Conservation (phyloP, 1,139 yeast genomes). For the Diutina pseudorugosa region DNA sequence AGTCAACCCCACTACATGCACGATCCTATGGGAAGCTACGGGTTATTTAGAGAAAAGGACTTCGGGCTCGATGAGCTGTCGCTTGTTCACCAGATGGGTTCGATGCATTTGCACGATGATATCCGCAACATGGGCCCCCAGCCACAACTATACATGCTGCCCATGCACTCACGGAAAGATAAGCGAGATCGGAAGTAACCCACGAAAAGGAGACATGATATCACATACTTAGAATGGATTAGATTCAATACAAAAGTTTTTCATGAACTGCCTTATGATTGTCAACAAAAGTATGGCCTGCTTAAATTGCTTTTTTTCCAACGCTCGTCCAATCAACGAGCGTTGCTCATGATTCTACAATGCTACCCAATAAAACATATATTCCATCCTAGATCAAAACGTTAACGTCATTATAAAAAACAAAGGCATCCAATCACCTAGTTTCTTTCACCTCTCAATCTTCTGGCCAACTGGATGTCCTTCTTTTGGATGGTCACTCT, state of each 20-base stretch:
- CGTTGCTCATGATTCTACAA: background rate
- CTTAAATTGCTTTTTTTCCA: background rate
- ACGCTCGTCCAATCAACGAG: background rate
- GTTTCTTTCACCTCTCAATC: conserved; percentile 13
- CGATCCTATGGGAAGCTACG: background rate
- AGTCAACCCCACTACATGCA: conserved; percentile 2
- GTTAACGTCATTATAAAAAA: background rate
- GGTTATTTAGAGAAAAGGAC: conserved; percentile 1
- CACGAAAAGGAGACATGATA: background rate
- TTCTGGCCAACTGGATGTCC: conserved; percentile 13
- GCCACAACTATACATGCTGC: background rate
- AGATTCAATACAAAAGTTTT: background rate
- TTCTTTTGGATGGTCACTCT: conserved; percentile 12
- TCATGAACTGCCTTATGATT: background rate
- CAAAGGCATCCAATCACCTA: conserved; percentile 3
- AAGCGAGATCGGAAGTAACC: conserved; percentile 1
- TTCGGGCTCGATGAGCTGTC: background rate
- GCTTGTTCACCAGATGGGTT: conserved; percentile 1
- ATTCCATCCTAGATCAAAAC: background rate
- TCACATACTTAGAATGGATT: background rate
- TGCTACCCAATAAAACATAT: background rate
- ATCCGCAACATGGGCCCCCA: background rate
- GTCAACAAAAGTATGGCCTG: background rate
- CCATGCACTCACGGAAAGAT: background rate
- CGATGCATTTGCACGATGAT: conserved; percentile 1